Conservation (phyloP, 164 flowering plant genomes). For the Cinnamomum micranthum region DNA sequence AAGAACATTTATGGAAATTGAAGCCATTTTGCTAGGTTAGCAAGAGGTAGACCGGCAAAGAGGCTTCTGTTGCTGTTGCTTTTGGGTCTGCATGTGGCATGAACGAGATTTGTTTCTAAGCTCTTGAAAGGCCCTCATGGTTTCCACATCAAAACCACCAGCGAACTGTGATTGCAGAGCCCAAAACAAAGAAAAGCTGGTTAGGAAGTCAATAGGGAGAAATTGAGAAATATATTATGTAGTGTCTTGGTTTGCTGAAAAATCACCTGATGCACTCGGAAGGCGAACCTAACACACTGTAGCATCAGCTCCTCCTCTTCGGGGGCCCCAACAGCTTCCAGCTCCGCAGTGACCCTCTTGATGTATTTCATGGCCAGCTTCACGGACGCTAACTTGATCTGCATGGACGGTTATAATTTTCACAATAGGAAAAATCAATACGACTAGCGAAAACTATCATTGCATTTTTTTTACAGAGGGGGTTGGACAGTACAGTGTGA, state of each 20-base stretch:
- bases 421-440: too few species aligned
- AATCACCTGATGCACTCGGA: constrained; percentile 91
- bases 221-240: too few species aligned
- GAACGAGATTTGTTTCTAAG: constrained; percentile 70
- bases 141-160: constrained; percentile 93
- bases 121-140: constrained; percentile 93
- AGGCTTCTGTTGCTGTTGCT: constrained; percentile 55
- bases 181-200: background rate
- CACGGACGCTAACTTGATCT: constrained; percentile 94
- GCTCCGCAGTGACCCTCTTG: constrained; percentile 85
- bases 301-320: constrained; percentile 94
- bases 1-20: background rate
- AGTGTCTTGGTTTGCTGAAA: background rate
- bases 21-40: constrained; percentile 26
- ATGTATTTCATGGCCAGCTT: constrained; percentile 88
- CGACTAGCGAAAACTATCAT: too few species aligned
- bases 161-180: constrained; percentile 68
- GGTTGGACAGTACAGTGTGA: too few species aligned
- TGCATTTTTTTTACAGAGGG: too few species aligned
- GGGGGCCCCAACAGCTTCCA: constrained; percentile 58
- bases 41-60: constrained; percentile 59
- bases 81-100: constrained; percentile 60
- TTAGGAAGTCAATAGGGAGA: background rate
- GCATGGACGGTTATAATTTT: constrained; percentile 10
- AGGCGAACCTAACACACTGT: constrained; percentile 90